These are phyloP conservation scores for Heimioporus sp. DNA, from an alignment of 768 basidiomycete species.

Conservation along the genomic window DNA sequence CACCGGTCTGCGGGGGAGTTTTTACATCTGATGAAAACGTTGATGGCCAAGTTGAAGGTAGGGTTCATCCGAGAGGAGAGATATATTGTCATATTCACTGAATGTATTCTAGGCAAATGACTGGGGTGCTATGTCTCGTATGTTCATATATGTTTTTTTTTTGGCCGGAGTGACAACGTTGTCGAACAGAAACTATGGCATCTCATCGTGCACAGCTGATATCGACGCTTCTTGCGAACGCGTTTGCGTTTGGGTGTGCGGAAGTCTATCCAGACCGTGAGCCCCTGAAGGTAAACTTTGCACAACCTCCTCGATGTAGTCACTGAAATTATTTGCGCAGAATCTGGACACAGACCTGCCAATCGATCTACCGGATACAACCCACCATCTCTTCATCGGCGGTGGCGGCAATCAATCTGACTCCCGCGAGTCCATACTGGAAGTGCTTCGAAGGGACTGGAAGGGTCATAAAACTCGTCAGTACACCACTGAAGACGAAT, in stretches of 20 bases:
- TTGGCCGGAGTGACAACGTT: not conserved
- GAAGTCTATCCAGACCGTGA: conserved; percentile 47
- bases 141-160: conserved; percentile 9
- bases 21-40: conserved; percentile 53
- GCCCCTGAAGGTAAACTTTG: conserved; percentile 43
- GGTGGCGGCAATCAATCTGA: conserved; percentile 13
- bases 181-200: conserved; percentile 42
- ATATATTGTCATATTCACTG: not conserved
- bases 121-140: conserved; percentile 64
- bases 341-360: conserved; percentile 50
- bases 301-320: not conserved
- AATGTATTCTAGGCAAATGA: conserved; percentile 48
- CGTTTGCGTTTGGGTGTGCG: conserved; percentile 46
- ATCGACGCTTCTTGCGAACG: conserved; percentile 40
- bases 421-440: conserved; percentile 14
- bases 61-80: not conserved
- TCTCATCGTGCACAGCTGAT: conserved; percentile 48
- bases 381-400: conserved; percentile 34
- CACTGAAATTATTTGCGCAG: conserved; percentile 24
- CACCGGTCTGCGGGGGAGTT: conserved; percentile 55
- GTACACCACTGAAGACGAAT: conserved; percentile 26
- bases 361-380: conserved; percentile 39
- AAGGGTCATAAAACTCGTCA: conserved; percentile 18
- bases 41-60: conserved; percentile 72
- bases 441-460: conserved; percentile 18